phyloP scores from a whole-genome alignment of 345 rosid species.

The Toxicodendron radicans region DNA sequence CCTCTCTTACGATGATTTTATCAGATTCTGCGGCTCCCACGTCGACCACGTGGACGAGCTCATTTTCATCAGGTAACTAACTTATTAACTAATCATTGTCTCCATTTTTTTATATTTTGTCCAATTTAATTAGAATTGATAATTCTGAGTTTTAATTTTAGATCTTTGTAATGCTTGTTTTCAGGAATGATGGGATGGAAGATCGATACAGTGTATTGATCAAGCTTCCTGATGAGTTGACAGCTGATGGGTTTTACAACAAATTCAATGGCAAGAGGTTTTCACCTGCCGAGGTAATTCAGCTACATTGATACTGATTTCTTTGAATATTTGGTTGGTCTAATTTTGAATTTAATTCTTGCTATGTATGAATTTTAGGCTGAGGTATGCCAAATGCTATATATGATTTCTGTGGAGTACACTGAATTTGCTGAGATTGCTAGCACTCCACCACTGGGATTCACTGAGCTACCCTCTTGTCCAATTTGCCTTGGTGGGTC shows the following conservation, averaged over 20 bases:
- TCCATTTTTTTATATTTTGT: neutral
- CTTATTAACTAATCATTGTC: neutral
- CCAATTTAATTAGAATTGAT: neutral
- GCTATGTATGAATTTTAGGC: constrained; percentile 43
- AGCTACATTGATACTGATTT: neutral
- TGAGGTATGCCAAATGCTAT: constrained; percentile 84
- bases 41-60: constrained; percentile 48
- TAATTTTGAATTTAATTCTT: constrained; percentile 1
- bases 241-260: constrained; percentile 60
- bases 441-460: constrained; percentile 61
- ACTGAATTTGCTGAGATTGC: constrained; percentile 66
- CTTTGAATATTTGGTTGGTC: neutral
- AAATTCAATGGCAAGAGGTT: constrained; percentile 66
- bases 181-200: constrained; percentile 89
- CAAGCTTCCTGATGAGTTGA: constrained; percentile 52
- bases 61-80: constrained; percentile 63
- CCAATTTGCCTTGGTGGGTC: constrained; percentile 85
- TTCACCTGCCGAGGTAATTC: constrained; percentile 77
- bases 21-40: constrained; percentile 62
- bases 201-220: constrained; percentile 83
- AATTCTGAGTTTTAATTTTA: too few relatives aligned
- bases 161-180: neutral
- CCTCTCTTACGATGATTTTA: constrained; percentile 66
- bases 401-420: constrained; percentile 59
- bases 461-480: constrained; percentile 83